These are phyloP conservation scores for Elymus sibiricus DNA, from an alignment of 176 grass and related monocot genomes.

Conservation along the genomic window DNA sequence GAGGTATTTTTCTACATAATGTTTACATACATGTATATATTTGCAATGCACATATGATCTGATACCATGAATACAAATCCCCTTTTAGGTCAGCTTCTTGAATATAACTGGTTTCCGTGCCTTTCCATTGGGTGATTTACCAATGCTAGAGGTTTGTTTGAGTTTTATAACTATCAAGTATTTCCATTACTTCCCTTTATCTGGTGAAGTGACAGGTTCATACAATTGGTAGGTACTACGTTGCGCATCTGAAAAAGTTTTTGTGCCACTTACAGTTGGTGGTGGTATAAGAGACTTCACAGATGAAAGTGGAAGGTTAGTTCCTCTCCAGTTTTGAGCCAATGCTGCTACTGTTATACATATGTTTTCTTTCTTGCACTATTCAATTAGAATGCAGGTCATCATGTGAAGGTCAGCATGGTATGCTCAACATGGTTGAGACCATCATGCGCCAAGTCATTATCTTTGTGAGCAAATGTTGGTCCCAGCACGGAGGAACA, in stretches of 20 bases:
- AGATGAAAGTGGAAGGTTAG: constrained; percentile 88
- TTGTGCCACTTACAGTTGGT: constrained; percentile 99
- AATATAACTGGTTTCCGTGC: constrained; percentile 99
- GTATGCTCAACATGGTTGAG: not conserved
- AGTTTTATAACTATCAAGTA: constrained; percentile 9
- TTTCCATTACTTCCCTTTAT: not conserved
- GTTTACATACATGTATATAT: not conserved
- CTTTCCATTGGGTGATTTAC: constrained; percentile 95
- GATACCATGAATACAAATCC: constrained; percentile 24
- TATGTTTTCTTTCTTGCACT: not conserved
- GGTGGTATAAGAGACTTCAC: constrained; percentile 99
- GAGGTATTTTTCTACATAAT: constrained; percentile 56
- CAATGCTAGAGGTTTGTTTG: constrained; percentile 93
- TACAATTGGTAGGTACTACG: constrained; percentile 67
- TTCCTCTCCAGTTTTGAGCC: not conserved
- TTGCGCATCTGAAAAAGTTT: constrained; percentile 86
- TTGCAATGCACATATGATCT: constrained; percentile 15
- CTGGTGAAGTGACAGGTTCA: constrained; percentile 12
- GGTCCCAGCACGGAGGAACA: not conserved
- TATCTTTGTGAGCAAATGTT: not conserved
- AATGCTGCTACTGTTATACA: not conserved
- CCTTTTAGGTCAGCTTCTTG: constrained; percentile 88
- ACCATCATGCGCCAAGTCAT: not conserved
- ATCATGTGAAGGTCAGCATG: not conserved
- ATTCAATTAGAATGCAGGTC: not conserved